Base-by-base conservation (phyloP, 164 flowering plant genomes). In the Berberis thunbergii region DNA sequence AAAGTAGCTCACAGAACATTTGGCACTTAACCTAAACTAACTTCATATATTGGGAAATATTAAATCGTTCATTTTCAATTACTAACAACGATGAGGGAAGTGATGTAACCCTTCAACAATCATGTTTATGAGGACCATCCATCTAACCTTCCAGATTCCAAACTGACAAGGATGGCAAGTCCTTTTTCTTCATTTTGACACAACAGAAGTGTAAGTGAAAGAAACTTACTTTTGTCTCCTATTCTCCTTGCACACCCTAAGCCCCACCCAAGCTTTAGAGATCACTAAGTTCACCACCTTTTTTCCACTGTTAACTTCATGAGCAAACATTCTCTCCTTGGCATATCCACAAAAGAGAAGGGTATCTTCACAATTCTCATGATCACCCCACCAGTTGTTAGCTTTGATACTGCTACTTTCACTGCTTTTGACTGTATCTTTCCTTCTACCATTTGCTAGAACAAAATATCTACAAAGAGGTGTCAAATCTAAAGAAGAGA, bases 181-280 rank as follows among this genome's bases (percentile, higher is more conserved):
- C 54, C 43, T 40, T n/a, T 54, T 54, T 54, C 57, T 54, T 54
- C 57, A 54, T 5, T 26, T 54, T 56, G 43, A 56, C 44, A 56
- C 59, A 56, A 56, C 40, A 40, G 59, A 56, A 56, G 43, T 56
- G 59, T 56, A 40, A 0, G 41, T 56, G 42, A 56, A 56, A 56
- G 5, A 54, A 26, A 13, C 3, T 56, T 56, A 56, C 59, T 56
- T 56, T 56, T 7, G 59, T 40, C 43, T 56, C 59, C 43, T 7
- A 26, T 56, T 39, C 11, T 7, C 43, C 43, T 54, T 54, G 38
- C 57, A 54, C 6, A 26, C 1, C 43, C 10, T 10, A 56, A 56
- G 43, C 59, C 59, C 59, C 43, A 56, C 43, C 12, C 11, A 56
- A 39, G 59, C 43, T 41, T 52, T 52, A 52, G 54, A 52, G 54